A percentile compares a stretch with the other conserved stretches of the same genome.
Conservation (phyloP, 805 yeast genomes). For the Wickerhamiella galacta region DNA sequence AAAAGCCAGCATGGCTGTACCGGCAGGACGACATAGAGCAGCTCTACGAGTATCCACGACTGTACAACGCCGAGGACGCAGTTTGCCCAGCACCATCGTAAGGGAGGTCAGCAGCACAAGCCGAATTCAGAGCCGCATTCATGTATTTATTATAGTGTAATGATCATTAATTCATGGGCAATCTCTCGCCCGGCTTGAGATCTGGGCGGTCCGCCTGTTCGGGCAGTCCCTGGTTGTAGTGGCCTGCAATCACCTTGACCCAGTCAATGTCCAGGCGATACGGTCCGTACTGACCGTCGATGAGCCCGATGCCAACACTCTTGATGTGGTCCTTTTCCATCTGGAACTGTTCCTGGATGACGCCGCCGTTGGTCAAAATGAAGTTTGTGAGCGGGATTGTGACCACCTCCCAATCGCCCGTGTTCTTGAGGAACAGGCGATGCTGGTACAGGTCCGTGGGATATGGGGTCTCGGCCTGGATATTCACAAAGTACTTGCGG, state of each 20-base stretch:
- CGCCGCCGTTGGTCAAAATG: constrained; percentile 74
- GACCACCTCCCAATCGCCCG: constrained; percentile 73
- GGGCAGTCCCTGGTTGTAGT: neutral
- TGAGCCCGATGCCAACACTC: constrained; percentile 61
- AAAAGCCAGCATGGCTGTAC: neutral
- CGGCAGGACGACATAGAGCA: neutral
- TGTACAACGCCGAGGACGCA: too few relatives aligned
- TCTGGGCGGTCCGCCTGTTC: too few relatives aligned
- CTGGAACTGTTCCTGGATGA: constrained; percentile 37
- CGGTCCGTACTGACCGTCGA: constrained; percentile 67
- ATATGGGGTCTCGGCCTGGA: constrained; percentile 67
- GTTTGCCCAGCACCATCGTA: too few relatives aligned
- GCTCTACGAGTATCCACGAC: neutral
- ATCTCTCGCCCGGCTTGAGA: too few relatives aligned
- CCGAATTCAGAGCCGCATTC: too few relatives aligned
- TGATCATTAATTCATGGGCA: too few relatives aligned
- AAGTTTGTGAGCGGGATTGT: constrained; percentile 62
- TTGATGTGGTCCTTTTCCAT: constrained; percentile 49
- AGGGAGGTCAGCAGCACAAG: too few relatives aligned
- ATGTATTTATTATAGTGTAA: too few relatives aligned
- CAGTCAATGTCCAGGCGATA: constrained; percentile 52
- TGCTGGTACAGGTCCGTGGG: constrained; percentile 73
- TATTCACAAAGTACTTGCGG: constrained; percentile 59
- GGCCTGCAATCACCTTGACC: constrained; percentile 38
- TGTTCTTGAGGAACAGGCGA: constrained; percentile 49